Conservation (phyloP, 1,284 basidiomycete genomes). For the Boletus calvinii region DNA sequence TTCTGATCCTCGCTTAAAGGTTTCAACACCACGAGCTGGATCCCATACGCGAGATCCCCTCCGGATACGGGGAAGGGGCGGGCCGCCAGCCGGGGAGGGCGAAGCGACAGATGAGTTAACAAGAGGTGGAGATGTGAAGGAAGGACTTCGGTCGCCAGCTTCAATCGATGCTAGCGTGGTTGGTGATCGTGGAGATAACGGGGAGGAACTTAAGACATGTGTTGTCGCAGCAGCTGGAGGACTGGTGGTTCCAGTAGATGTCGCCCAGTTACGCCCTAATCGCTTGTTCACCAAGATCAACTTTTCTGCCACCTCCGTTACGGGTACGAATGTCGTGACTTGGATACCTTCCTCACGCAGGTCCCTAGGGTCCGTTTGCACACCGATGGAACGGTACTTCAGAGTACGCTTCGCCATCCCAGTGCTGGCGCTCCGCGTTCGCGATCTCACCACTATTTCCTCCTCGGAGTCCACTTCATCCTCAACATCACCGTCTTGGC, state of each 20-base stretch:
- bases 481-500: conserved; percentile 80
- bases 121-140: conserved; percentile 15
- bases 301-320: conserved; percentile 19
- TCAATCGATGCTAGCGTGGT: conserved; percentile 3
- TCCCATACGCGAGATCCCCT: conserved; percentile 67
- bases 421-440: conserved; percentile 20
- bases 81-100: conserved; percentile 43
- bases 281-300: conserved; percentile 17
- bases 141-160: not conserved
- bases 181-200: not conserved
- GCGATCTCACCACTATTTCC: conserved; percentile 29
- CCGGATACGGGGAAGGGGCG: conserved; percentile 23
- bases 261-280: conserved; percentile 38
- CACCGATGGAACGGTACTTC: conserved; percentile 32
- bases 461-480: conserved; percentile 69
- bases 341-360: conserved; percentile 27
- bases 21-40: conserved; percentile 73
- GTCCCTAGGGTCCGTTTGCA: conserved; percentile 31
- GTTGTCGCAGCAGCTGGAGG: conserved; percentile 30
- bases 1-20: conserved; percentile 81
- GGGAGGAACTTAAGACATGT: conserved; percentile 21
- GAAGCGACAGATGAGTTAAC: conserved; percentile 53
- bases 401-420: conserved; percentile 3
- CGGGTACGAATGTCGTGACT: conserved; percentile 17
- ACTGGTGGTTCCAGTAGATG: conserved; percentile 27